Conservation (phyloP, 169 alveolate species). For the Fabrea salina region DNA sequence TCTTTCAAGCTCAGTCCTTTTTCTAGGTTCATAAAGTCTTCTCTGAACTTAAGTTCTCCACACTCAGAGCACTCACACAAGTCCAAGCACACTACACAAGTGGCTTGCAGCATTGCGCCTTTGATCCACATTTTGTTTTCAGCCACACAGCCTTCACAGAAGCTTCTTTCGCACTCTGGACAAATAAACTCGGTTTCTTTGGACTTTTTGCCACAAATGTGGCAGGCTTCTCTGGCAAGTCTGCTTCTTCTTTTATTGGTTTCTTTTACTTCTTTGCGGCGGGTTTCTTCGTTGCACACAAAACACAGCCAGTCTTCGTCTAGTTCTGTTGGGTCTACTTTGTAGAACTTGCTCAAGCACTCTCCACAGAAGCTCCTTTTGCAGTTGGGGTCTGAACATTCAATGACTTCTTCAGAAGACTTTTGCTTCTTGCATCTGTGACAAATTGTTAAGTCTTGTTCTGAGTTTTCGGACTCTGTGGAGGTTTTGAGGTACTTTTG, state of each 20-base stretch:
- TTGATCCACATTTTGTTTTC: not conserved
- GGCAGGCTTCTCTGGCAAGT: not conserved
- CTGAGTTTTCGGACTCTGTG: not conserved
- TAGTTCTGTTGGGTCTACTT: not conserved
- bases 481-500: not conserved
- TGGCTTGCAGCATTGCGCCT: no score
- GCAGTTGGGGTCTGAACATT: not conserved
- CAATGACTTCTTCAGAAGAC: not conserved
- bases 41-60: not conserved
- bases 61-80: not conserved
- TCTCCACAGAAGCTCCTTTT: not conserved
- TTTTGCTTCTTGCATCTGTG: not conserved
- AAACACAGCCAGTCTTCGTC: not conserved
- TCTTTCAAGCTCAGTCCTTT: not conserved
- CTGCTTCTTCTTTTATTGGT: not conserved
- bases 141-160: not conserved
- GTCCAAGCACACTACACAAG: conserved; percentile 2
- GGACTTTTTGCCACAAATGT: not conserved
- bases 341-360: not conserved
- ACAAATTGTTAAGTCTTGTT: not conserved
- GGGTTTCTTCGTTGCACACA: not conserved
- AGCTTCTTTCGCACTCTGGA: not conserved
- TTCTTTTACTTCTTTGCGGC: not conserved
- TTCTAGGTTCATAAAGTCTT: not conserved
- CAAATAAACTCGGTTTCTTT: not conserved